phyloP scores from a whole-genome alignment of 2,329 filamentous ascomycete species.

The Scortechinia acanthostroma region DNA sequence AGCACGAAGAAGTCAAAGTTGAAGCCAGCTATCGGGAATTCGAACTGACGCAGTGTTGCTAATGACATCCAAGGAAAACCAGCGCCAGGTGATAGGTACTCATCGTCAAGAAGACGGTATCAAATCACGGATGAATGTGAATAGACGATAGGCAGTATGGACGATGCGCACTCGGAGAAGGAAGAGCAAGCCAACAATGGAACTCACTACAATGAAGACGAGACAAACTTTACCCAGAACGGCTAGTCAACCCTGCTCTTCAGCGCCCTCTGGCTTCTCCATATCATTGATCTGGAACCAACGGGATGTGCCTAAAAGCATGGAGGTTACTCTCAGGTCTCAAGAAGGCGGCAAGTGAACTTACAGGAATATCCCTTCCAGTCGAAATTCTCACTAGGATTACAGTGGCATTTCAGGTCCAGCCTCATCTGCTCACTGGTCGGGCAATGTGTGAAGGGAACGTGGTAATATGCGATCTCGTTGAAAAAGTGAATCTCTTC shows the following conservation, averaged over 20 bases:
- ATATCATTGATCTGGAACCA: slow-evolving; percentile 79
- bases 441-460: slow-evolving; percentile 95
- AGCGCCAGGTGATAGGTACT: too few relatives aligned
- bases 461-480: slow-evolving; percentile 96
- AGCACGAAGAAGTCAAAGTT: too few relatives aligned
- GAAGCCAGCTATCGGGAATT: too few relatives aligned
- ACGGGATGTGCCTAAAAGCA: slow-evolving; percentile 64
- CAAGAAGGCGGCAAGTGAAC: slow-evolving; percentile 21
- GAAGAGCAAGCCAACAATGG: too few relatives aligned
- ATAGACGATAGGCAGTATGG: too few relatives aligned
- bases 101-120: too few relatives aligned
- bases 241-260: slow-evolving; percentile 45
- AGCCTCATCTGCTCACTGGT: slow-evolving; percentile 78
- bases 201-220: neutral
- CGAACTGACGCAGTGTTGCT: too few relatives aligned
- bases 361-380: slow-evolving; percentile 98
- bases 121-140: too few relatives aligned
- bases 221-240: slow-evolving; percentile 4
- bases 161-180: too few relatives aligned
- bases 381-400: slow-evolving; percentile 95
- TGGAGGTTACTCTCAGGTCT: slow-evolving; percentile 7
- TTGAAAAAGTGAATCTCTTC: slow-evolving; percentile 98
- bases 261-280: slow-evolving; percentile 78
- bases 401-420: slow-evolving; percentile 86
- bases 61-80: too few relatives aligned